Percentiles rank a stretch among this genome's conserved stretches.
phyloP scores from a whole-genome alignment of 1,284 basidiomycete genomes.

The Microbotryum lychnidis-dioicae region DNA sequence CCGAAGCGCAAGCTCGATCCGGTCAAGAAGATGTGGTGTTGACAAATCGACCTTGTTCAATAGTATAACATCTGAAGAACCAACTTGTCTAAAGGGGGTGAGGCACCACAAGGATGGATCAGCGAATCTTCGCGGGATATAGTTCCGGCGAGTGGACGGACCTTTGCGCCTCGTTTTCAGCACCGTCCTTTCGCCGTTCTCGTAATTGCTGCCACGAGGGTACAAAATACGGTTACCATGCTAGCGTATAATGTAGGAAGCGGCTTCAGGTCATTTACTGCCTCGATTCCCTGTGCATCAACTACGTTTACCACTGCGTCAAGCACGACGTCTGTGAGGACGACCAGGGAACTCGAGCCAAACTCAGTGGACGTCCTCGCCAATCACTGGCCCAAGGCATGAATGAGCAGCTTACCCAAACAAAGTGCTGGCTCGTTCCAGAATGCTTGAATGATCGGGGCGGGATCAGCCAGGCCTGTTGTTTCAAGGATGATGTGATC shows the following conservation, averaged over 20 bases:
- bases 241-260: not conserved
- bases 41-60: constrained; percentile 80
- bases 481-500: constrained; percentile 90
- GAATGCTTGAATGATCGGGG: constrained; percentile 42
- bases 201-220: constrained; percentile 61
- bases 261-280: constrained; percentile 1
- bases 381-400: constrained; percentile 51
- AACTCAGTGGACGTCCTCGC: constrained; percentile 45
- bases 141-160: constrained; percentile 55
- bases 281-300: constrained; percentile 50
- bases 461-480: constrained; percentile 86
- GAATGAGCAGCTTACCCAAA: constrained; percentile 7
- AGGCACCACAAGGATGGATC: not conserved
- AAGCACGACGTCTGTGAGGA: constrained; percentile 61
- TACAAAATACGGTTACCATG: not conserved
- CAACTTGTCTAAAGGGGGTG: constrained; percentile 64
- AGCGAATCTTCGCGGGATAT: not conserved
- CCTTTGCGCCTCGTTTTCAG: constrained; percentile 53
- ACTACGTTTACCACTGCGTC: constrained; percentile 88
- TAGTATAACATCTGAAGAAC: constrained; percentile 76
- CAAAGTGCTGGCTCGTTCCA: constrained; percentile 29
- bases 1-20: constrained; percentile 53
- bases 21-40: constrained; percentile 38
- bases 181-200: constrained; percentile 58
- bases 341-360: constrained; percentile 38